Evolutionary conservation across 1,139 yeast genomes (phyloP), one percentile per base, ranked within the genome.

Genomic region (Candida labiduridarum): DNA sequence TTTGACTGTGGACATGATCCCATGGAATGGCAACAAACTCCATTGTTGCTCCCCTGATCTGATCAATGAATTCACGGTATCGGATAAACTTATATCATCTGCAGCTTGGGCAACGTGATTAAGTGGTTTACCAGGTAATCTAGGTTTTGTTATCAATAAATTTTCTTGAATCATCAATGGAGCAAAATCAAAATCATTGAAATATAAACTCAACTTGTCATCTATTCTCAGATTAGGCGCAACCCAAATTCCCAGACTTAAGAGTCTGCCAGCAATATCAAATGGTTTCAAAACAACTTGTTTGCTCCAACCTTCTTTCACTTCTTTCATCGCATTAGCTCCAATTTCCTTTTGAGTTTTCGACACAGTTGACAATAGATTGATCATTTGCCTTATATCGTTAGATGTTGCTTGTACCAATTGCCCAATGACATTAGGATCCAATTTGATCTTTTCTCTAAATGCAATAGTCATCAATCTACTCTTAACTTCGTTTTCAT

Each of bases 81-180:
- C 99, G 14, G 94, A 87, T 50, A 80, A 79, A 41, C 95, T 85
- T 46, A 95, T 89, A 49, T 89, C 83, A 57, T 90, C 92, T 0
- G 98, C 90, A 0, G 99, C 99, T 30, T 74, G 72, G 0, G 90
- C 87, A 1, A 87, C 85, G 33, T 83, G 74, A 25, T 79, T 74
- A 10, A 25, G 11, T 7, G 34, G 33, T 42, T 65, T 64, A 12
- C 72, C 63, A 2, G 65, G 61, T n/a, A 65, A 59, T 36, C 79
- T 69, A 2, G 96, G 95, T 39, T 71, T 71, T 0, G 96, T 85
- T 46, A 71, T 72, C 46, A 90, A 67, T 64, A 95, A 95, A 68
- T 95, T 95, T 65, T 95, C 99, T 64, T 94, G 98, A 46, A 95
- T 81, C 98, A 95, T 94, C 55, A 94, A 76, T 2, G 99, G 99